Base-by-base conservation (phyloP, 306 rosid species). In the Dryas drummondii region DNA sequence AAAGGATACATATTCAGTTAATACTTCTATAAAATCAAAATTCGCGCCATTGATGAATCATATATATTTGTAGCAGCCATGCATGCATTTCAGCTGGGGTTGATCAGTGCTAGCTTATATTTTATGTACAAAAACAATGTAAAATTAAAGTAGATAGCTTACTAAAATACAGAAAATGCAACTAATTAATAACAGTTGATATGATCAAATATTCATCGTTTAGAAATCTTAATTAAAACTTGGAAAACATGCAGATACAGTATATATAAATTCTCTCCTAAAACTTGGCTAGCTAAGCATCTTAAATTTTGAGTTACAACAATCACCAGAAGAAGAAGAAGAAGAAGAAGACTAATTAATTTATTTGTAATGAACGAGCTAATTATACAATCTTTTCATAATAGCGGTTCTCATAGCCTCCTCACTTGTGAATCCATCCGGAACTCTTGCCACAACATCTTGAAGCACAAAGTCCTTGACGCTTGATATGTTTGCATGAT, bases 401-500 rank as follows among this genome's bases (percentile, higher is more conserved):
- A 87, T 82, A 53, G 84, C 82, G 13, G 14, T 55, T 78, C 58
- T 76, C 63, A 87, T 59, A 5, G 79, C 75, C 55, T 75, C 80
- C 57, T 81, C 82, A 58, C 73, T 85, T 69, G 41, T 68, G 61
- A 74, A 66, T 4, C 77, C 76, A 16, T 54, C 49, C 9, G 88
- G 89, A 69, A 88, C 41, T 74, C 77, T 78, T 5, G 82, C 88
- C 17, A 88, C 84, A n/a, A 88, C 79, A 48, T 83, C 86, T 77
- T 85, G 92, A 15, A 88, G 79, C 84, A 88, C 75, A 5, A 81
- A 5, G 14, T 86, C 88, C 49, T 88, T 83, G 57, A 88, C 82
- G 48, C 75, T 85, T 9, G 89, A 81, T 6, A 85, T 66, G 51
- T 86, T 81, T 22, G 88, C 88, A 54, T 85, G 84, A 22, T 79